Evolutionary conservation across 306 rosid species (phyloP), one percentile per base, ranked within the genome.

Genomic region (Inga leiocalycina): DNA sequence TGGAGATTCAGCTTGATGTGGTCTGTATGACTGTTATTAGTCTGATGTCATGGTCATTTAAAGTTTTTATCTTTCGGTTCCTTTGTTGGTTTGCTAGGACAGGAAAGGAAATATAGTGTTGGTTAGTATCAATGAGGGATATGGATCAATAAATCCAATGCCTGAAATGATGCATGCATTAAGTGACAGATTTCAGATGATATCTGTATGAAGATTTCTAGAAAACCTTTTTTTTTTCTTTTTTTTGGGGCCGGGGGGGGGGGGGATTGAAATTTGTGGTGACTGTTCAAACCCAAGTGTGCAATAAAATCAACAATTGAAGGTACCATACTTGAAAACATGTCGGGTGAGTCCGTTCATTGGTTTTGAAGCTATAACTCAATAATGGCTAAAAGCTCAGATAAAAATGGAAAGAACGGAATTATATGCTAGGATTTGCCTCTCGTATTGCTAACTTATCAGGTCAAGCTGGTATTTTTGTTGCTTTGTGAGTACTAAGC

Each of bases 381-480:
- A 74, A 81, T 68, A 62, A 74, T 27, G 83, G 22, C 39, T 61
- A 43, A 19, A 51, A 65, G 43, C 54, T 52, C 51, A 46, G 15
- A 46, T 75, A 75, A 37, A 61, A 65, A 65, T 30, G n/a, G 9
- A 46, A 22, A 51, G 41, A 66, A 81, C 13, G 61, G 35, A 62
- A 46, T 64, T 64, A 13, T 27, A 61, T 10, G 34, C 34, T 61
- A 8, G 67, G 67, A 61, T 9, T 52, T 16, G 22, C 61, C 9
- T 15, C 61, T 16, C 19, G 61, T 17, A 8, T 6, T 5, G 61
- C 19, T 54, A 19, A 54, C 61, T 54, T 17, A 54, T 17, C n/a
- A 54, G 8, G 61, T 19, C 22, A 54, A 16, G 57, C 9, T 52
- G 20, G 57, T 52, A 52, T 4, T 14, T 15, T 52, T 39, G 43